Evolutionary conservation across 495 filamentous ascomycete species (phyloP).

Genomic region (Penicillium atrosanguineum): DNA sequence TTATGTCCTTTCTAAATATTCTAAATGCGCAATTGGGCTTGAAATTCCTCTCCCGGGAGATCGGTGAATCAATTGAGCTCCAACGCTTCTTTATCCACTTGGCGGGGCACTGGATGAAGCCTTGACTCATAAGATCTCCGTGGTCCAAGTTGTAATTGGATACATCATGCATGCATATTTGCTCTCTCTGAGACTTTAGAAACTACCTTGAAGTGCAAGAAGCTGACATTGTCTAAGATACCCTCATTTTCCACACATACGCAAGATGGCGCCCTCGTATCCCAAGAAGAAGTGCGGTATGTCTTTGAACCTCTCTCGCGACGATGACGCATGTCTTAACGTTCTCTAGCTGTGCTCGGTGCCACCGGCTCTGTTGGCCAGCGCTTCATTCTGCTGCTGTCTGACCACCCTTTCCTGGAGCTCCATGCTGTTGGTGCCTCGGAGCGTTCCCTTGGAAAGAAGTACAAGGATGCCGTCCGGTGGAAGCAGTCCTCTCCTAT

Average conservation of each 20-base stretch:
- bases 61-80: constrained; percentile 6
- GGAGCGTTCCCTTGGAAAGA: constrained; percentile 73
- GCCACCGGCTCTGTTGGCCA: constrained; percentile 76
- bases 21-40: not conserved
- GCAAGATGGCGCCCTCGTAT: constrained; percentile 35
- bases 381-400: constrained; percentile 79
- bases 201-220: not conserved
- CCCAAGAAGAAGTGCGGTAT: constrained; percentile 51
- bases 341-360: constrained; percentile 40
- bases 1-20: not conserved
- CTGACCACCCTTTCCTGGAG: constrained; percentile 71
- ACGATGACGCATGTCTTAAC: constrained; percentile 14
- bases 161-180: not conserved
- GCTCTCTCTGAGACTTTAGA: not conserved
- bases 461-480: constrained; percentile 75
- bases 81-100: constrained; percentile 7
- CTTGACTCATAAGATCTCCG: constrained; percentile 20
- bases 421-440: constrained; percentile 80
- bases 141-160: not conserved
- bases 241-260: not conserved
- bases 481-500: constrained; percentile 84
- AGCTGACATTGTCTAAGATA: constrained; percentile 13
- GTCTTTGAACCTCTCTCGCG: constrained; percentile 3
- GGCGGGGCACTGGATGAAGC: constrained; percentile 17
- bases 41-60: not conserved